Evolutionary conservation across 1,139 yeast species (phyloP), one percentile per base, ranked within the genome.

Genomic region (Hanseniaspora sp.): DNA sequence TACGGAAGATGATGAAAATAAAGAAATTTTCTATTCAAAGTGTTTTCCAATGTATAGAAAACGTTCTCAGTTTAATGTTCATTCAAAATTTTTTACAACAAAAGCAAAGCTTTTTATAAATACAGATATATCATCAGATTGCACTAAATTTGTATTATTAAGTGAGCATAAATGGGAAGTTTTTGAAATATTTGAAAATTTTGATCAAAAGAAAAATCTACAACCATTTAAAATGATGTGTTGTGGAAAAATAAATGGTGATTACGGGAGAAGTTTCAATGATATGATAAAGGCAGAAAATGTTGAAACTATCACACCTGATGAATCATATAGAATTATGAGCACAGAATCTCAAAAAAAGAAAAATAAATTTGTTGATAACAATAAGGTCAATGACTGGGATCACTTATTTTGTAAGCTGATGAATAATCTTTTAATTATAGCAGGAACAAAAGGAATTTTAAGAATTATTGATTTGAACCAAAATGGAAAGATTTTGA

Each of bases 1-100:
- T 1, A 56, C 57, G 6, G 58, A 60, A 40, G 48, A 59, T 51
- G 67, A 59, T 55, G 65, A 63, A 57, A 61, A 60, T 46, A 76
- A 77, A 57, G 95, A 86, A 64, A 73, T 77, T 59, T 74, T 81
- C 56, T 86, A 82, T 67, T 80, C 82, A 17, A 83, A 82, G 62
- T 86, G 94, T 61, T 88, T 86, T 69, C 96, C 96, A 1, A 78
- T 81, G 56, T 86, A 84, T 65, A 72, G 95, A 56, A 82, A 83
- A 62, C 73, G 80, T 53, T 74, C 77, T 42, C 79, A 82, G 40
- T 82, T 76, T 64, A 75, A 77, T 28, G 82, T 92, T 0, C 90
- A 82, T 60, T 79, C 80, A 33, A 68, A 71, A 65, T 62, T 73
- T 47, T 69, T 76, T 59, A 71, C 75, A 57, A 69, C 77, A 47